These are phyloP conservation scores for Cutaneotrichosporon cutaneum DNA, from an alignment of 1,284 basidiomycete species.

Conservation along the genomic window DNA sequence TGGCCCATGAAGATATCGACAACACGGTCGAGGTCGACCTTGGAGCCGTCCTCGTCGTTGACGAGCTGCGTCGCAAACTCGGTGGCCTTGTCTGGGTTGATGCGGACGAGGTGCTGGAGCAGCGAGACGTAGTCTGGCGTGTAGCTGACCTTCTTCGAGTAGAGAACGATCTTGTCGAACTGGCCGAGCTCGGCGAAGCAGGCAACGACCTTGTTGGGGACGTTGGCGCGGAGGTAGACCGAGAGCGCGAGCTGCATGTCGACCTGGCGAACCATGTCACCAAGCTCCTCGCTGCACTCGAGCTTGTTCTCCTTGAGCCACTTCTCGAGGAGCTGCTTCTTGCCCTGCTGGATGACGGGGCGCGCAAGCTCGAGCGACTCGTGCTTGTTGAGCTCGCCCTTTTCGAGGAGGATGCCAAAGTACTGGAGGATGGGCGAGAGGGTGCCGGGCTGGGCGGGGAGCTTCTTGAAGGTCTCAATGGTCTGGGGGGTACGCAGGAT, in stretches of 20 bases:
- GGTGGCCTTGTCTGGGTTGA: constrained; percentile 95
- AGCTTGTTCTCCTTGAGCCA: constrained; percentile 99
- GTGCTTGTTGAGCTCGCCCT: constrained; percentile 94
- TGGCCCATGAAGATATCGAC: constrained; percentile 99
- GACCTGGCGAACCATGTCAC: constrained; percentile 84
- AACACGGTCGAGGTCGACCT: constrained; percentile 92
- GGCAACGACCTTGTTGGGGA: constrained; percentile 97
- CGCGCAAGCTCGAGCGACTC: constrained; percentile 96
- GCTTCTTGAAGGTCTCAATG: constrained; percentile 97
- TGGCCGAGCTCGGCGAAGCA: constrained; percentile 99
- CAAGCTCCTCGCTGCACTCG: constrained; percentile 97
- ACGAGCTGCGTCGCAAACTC: constrained; percentile 96
- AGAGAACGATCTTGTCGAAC: constrained; percentile 96
- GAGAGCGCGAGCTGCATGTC: constrained; percentile 99
- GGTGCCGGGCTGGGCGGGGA: constrained; percentile 84
- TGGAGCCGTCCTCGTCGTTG: constrained; percentile 87
- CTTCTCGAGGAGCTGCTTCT: constrained; percentile 97
- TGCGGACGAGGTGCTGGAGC: constrained; percentile 95
- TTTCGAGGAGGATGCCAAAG: constrained; percentile 96
- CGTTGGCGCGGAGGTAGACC: constrained; percentile 95
- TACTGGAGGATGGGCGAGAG: constrained; percentile 97
- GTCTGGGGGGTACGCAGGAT: constrained; percentile 93
- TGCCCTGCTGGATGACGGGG: constrained; percentile 92
- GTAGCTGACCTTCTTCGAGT: constrained; percentile 97
- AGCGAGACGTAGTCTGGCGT: constrained; percentile 90